Conservation (phyloP, 2,329 filamentous ascomycete species). For the Botryosphaeria dothidea region DNA sequence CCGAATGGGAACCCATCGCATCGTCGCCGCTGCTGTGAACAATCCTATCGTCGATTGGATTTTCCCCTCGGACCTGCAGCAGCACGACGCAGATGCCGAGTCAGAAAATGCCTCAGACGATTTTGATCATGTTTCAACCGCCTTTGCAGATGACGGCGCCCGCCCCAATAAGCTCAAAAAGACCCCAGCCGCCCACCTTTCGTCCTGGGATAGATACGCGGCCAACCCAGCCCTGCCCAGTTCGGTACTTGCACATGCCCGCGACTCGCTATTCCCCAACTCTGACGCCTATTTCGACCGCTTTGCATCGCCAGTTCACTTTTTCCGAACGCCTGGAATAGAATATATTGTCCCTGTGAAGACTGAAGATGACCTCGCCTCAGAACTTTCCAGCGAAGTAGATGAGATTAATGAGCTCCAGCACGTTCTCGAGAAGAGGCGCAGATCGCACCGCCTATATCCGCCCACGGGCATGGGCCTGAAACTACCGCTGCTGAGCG, state of each 20-base stretch:
- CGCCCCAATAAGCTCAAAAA: conserved; percentile 69
- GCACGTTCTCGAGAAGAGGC: conserved; percentile 33
- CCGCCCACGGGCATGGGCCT: conserved; percentile 43
- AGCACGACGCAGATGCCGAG: conserved; percentile 24
- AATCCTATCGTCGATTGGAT: conserved; percentile 53
- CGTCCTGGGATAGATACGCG: conserved; percentile 32
- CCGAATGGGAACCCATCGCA: conserved; percentile 37
- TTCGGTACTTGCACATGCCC: conserved; percentile 32
- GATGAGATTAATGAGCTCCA: conserved; percentile 21
- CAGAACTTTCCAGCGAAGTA: conserved; percentile 17
- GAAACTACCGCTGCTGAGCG: conserved; percentile 42
- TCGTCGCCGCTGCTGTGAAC: conserved; percentile 48
- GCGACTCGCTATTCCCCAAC: conserved; percentile 43
- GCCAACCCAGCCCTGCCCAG: conserved; percentile 31
- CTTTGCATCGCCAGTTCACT: conserved; percentile 52
- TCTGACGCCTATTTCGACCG: conserved; percentile 49
- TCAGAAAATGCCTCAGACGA: conserved; percentile 8
- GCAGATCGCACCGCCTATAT: conserved; percentile 34
- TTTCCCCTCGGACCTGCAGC: conserved; percentile 37
- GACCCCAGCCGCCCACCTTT: conserved; percentile 68
- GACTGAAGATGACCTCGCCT: conserved; percentile 31
- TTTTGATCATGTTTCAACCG: conserved; percentile 58
- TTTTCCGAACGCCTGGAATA: conserved; percentile 41
- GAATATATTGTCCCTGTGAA: conserved; percentile 28
- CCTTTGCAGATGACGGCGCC: conserved; percentile 67